Percentiles rank a stretch among this genome's conserved stretches.
These are phyloP conservation scores for Aspergillus sp. DNA, from an alignment of 2,329 filamentous ascomycete species.

Conservation along the genomic window DNA sequence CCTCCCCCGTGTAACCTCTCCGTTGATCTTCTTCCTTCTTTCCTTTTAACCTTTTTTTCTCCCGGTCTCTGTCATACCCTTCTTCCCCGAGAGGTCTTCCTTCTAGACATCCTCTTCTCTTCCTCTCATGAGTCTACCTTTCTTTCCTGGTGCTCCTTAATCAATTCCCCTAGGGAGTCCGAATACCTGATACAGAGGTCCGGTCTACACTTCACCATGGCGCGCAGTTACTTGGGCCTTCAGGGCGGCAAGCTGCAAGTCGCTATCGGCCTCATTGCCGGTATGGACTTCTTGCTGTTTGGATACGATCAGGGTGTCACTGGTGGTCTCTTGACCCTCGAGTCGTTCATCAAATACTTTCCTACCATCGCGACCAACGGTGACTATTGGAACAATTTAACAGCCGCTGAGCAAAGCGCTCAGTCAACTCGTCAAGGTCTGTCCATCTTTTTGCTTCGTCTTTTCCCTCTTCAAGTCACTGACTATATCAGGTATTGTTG, in stretches of 20 bases:
- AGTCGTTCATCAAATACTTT: conserved; percentile 43
- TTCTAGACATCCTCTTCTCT: background rate
- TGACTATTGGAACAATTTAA: conserved; percentile 16
- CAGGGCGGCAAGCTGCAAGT: conserved; percentile 42
- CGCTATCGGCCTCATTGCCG: conserved; percentile 46
- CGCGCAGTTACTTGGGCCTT: conserved; percentile 39
- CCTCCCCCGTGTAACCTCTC: conserved; percentile 12
- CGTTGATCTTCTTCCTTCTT: conserved; percentile 10
- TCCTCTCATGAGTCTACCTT: conserved; percentile 5
- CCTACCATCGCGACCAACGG: conserved; percentile 39
- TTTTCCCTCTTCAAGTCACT: background rate
- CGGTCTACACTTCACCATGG: conserved; percentile 16
- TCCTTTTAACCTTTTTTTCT: conserved; percentile 3
- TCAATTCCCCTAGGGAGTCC: background rate
- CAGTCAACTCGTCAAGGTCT: conserved; percentile 39
- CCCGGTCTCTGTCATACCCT: background rate
- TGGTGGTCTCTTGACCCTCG: conserved; percentile 44
- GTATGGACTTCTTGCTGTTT: conserved; percentile 41
- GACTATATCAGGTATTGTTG: conserved; percentile 33
- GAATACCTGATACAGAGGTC: background rate
- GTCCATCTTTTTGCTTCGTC: background rate
- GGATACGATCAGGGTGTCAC: conserved; percentile 45
- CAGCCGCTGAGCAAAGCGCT: conserved; percentile 17
- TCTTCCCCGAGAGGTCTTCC: conserved; percentile 18
- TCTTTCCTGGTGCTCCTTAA: background rate